Base-by-base conservation (phyloP, 1,284 basidiomycete species). In the Ustilago xerochloae region DNA sequence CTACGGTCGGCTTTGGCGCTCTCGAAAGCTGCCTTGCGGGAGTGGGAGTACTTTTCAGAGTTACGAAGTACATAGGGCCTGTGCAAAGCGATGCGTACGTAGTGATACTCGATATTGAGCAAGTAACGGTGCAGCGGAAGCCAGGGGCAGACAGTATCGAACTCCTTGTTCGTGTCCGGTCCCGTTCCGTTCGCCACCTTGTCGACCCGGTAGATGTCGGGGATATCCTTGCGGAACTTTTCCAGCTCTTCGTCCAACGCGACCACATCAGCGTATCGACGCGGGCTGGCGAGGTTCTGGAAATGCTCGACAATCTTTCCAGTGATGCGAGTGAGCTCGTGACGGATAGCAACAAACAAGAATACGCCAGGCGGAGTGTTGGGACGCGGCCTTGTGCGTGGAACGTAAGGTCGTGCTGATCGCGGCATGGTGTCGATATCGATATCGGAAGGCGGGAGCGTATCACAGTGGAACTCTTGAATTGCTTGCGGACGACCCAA, bases 271-370 rank as follows among this genome's bases (percentile, higher is more conserved):
- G 90, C 89, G 83, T 97, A 97, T 79, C 93, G 91, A 52, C 91
- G 91, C 3, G 77, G 74, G 39, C 61, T 89, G 58, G 91, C 89
- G 20, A 96, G 90, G 85, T 93, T 92, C 84, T 97, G 95, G 85
- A 95, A 97, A 85, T 96, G 93, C 81, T 96, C 94, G 47, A 94
- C 93, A 79, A 97, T 94, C 43, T 90, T 90, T 26, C 94, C 95
- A 69, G 95, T 95, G 65, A 96, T 92, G 47, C 88, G 87, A 18
- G 93, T 91, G 18, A 97, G 88, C 47, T 89, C 88, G 80, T 95
- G 92, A 33, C 94, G 88, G 33, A 97, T 88, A 68, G 96, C 93
- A 59, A 94, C 90, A 84, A 93, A 97, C 1, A 93, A 93, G 87
- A 92, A 92, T 4, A 87, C 88, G 0, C 94, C 97, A 0, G 94